Evolutionary conservation across 2,329 filamentous ascomycete genomes (phyloP).

Genomic region (Clarireedia sp.): DNA sequence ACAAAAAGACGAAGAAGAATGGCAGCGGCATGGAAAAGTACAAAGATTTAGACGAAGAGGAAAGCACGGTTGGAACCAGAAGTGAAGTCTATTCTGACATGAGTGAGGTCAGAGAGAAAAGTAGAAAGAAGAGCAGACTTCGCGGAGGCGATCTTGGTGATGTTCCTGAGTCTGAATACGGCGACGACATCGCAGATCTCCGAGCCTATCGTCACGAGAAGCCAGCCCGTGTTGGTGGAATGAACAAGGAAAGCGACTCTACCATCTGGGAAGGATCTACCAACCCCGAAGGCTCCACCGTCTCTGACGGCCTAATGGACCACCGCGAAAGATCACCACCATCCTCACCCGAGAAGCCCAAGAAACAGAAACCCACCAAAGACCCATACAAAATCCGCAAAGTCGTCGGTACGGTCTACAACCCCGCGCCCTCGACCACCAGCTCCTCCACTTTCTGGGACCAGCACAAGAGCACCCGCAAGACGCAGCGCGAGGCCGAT

Average conservation of each 20-base stretch:
- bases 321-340: slow-evolving; percentile 51
- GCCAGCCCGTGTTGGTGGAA: slow-evolving; percentile 75
- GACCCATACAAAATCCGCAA: slow-evolving; percentile 27
- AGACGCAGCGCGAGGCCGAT: neutral
- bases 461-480: neutral
- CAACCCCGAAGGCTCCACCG: slow-evolving; percentile 37
- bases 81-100: slow-evolving; percentile 21
- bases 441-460: neutral
- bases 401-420: slow-evolving; percentile 17
- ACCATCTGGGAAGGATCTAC: slow-evolving; percentile 70
- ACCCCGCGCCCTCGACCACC: slow-evolving; percentile 1
- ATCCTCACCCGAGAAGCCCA: slow-evolving; percentile 37
- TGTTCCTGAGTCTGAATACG: slow-evolving; percentile 31
- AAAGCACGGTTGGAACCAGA: slow-evolving; percentile 14
- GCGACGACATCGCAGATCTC: slow-evolving; percentile 57
- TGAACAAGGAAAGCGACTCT: slow-evolving; percentile 77
- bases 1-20: slow-evolving; percentile 29
- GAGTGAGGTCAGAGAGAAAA: slow-evolving; percentile 21
- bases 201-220: slow-evolving; percentile 80
- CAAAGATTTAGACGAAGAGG: slow-evolving; percentile 29
- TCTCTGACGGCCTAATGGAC: slow-evolving; percentile 47
- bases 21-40: slow-evolving; percentile 17
- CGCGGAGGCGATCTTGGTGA: slow-evolving; percentile 9
- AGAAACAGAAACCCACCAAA: slow-evolving; percentile 22
- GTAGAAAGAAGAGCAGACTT: slow-evolving; percentile 31